Conservation (phyloP, 2,329 filamentous ascomycete genomes). For the Colletotrichum sp. region DNA sequence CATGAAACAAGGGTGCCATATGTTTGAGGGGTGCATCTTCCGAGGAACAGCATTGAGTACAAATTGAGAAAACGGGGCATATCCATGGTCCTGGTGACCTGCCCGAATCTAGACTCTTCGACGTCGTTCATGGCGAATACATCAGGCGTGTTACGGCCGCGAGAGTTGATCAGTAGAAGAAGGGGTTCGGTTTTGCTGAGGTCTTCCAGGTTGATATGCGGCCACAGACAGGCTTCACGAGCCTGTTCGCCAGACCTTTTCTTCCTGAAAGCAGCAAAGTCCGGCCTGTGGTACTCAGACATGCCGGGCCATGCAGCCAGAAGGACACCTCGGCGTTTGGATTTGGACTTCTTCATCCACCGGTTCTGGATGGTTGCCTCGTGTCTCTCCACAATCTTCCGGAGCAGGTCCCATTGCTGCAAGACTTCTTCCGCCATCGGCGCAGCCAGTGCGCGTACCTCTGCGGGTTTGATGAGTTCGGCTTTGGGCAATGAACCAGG, state of each 20-base stretch:
- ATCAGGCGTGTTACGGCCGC: conserved; percentile 50
- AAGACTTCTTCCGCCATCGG: conserved; percentile 32
- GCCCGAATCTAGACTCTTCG: conserved; percentile 34
- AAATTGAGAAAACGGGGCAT: conserved; percentile 30
- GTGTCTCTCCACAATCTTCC: conserved; percentile 51
- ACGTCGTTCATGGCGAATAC: conserved; percentile 53
- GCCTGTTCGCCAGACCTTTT: not conserved
- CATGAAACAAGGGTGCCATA: conserved; percentile 42
- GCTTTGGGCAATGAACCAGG: not conserved
- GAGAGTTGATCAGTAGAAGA: conserved; percentile 55
- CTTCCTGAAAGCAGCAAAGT: conserved; percentile 42
- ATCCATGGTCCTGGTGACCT: conserved; percentile 25
- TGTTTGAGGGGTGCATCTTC: conserved; percentile 24
- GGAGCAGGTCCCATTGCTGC: conserved; percentile 36
- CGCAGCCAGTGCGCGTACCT: not conserved
- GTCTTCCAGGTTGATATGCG: conserved; percentile 64
- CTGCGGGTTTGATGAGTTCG: not conserved
- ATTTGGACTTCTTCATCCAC: conserved; percentile 58
- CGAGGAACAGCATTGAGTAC: conserved; percentile 39
- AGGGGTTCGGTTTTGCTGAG: conserved; percentile 47
- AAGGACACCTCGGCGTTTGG: conserved; percentile 50
- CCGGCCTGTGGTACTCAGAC: conserved; percentile 53
- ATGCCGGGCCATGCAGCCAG: conserved; percentile 55
- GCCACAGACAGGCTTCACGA: conserved; percentile 49
- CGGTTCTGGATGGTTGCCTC: conserved; percentile 56